phyloP scores from a whole-genome alignment of 1,139 yeast genomes.

The Yamadazyma triangularis region DNA sequence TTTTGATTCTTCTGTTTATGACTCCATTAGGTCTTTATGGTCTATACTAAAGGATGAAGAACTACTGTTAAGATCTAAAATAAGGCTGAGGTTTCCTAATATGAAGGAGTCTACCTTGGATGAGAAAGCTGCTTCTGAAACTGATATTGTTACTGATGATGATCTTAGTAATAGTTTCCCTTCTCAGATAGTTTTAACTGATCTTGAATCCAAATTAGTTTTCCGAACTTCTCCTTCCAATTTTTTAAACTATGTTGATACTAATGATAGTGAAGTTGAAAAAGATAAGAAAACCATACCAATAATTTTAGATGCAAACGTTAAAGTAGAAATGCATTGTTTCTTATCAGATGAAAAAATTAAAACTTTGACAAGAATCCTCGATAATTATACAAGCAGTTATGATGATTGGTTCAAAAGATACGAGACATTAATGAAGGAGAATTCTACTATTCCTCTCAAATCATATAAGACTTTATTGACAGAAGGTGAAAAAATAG shows the following conservation, averaged over 20 bases:
- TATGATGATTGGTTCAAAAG: constrained; percentile 50
- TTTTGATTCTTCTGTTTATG: constrained; percentile 25
- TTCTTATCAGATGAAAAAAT: constrained; percentile 52
- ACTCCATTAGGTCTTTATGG: constrained; percentile 27
- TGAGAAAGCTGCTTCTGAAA: constrained; percentile 22
- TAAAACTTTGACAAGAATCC: constrained; percentile 24
- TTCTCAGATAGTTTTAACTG: constrained; percentile 42
- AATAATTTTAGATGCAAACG: constrained; percentile 3
- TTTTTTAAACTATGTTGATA: constrained; percentile 28
- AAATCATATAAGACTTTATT: constrained; percentile 41
- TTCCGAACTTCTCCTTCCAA: constrained; percentile 43
- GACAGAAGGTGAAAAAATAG: constrained; percentile 54
- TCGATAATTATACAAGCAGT: constrained; percentile 38
- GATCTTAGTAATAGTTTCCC: constrained; percentile 48
- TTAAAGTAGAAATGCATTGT: constrained; percentile 40
- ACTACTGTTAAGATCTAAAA: constrained; percentile 30
- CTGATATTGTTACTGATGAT: constrained; percentile 49
- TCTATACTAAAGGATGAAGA: constrained; percentile 33
- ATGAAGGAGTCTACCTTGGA: constrained; percentile 31
- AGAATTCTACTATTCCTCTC: constrained; percentile 44
- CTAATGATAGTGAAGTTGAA: constrained; percentile 12
- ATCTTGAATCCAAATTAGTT: constrained; percentile 19
- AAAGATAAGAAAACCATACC: constrained; percentile 2
- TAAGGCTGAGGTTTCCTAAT: constrained; percentile 24
- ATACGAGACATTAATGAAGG: constrained; percentile 34